Evolutionary conservation across 352 stramenopile genomes (phyloP), one percentile per base, ranked within the genome.

Genomic region (Aphanomyces euteiches): DNA sequence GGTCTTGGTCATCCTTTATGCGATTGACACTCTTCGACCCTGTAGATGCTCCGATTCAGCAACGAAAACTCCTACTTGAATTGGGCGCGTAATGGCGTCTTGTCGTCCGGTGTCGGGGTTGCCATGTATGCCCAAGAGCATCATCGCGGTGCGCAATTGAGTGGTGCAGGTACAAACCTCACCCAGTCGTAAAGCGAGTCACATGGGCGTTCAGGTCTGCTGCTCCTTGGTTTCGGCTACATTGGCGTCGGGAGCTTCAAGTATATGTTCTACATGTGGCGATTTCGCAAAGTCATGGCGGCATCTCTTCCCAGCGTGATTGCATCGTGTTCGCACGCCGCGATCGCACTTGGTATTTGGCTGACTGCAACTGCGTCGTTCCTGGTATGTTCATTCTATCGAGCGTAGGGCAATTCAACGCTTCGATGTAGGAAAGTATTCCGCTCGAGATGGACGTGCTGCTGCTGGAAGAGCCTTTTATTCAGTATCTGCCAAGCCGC

Each of bases 251-350:
- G 87, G 63, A 92, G 85, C 47, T 78, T 82, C 70, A 95, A 95
- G 81, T 95, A 95, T 81, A 91, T 95, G 78, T 92, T 90, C 80
- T 95, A 95, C 75, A 90, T 95, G 72, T 77, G 93, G 69, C 87
- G 87, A 69, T 95, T 92, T 75, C 85, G 87, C 69, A 82, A 92
- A 60, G 78, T 92, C 47, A 95, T 95, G 87, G 85, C 92, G 76
- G 78, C 93, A 65, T 90, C 85, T 74, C 93, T 85, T 85, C 76
- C 75, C 73, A 95, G 85, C 77, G 87, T 95, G 78, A 83, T 93
- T 66, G 85, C 81, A 73, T 85, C 87, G 48, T 84, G 87, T 74
- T 91, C 85, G 65, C 87, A 95, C 77, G 85, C 87, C 53, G 85
- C 85, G 47, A 86, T 88, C 66, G 87, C 85, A 39, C 67, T 95